Percentiles rank a stretch among this genome's conserved stretches.
Conservation (phyloP, 176 grass and related monocot genomes). For the Phyllostachys edulis region DNA sequence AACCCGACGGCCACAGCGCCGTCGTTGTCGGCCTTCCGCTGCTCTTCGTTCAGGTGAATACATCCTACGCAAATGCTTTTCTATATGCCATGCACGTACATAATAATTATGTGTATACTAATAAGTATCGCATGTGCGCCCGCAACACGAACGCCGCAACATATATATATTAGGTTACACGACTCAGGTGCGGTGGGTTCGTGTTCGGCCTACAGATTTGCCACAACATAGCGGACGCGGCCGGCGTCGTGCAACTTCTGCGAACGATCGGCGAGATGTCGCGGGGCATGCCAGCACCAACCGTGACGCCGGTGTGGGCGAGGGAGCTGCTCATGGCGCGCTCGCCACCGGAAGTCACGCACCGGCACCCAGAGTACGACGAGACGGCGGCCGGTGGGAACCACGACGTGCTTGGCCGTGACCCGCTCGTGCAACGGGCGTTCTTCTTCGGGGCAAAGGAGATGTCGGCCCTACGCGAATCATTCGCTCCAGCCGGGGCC, state of each 20-base stretch:
- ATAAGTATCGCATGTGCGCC: neutral
- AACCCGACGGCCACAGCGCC: neutral
- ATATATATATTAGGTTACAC: slow-evolving; percentile 1
- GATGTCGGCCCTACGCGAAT: neutral
- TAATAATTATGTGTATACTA: neutral
- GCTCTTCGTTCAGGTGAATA: neutral
- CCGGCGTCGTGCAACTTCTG: slow-evolving; percentile 21
- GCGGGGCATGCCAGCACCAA: neutral
- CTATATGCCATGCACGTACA: neutral
- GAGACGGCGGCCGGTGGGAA: neutral
- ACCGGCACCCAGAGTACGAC: slow-evolving; percentile 26
- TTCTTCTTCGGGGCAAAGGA: slow-evolving; percentile 37
- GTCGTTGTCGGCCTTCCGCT: neutral
- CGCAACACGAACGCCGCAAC: neutral
- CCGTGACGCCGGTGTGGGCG: slow-evolving; percentile 24
- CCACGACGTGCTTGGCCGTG: neutral
- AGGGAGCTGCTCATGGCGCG: slow-evolving; percentile 6
- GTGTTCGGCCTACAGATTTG: slow-evolving; percentile 23
- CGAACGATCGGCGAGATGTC: slow-evolving; percentile 19
- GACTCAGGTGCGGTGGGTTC: slow-evolving; percentile 25
- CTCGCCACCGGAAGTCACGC: slow-evolving; percentile 1
- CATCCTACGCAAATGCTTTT: neutral
- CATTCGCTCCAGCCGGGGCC: neutral
- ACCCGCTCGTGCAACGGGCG: slow-evolving; percentile 5
- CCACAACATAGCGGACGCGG: slow-evolving; percentile 23